Percentiles rank a stretch among this genome's conserved stretches.
Conservation (phyloP, 306 rosid species). For the Prunus davidiana region DNA sequence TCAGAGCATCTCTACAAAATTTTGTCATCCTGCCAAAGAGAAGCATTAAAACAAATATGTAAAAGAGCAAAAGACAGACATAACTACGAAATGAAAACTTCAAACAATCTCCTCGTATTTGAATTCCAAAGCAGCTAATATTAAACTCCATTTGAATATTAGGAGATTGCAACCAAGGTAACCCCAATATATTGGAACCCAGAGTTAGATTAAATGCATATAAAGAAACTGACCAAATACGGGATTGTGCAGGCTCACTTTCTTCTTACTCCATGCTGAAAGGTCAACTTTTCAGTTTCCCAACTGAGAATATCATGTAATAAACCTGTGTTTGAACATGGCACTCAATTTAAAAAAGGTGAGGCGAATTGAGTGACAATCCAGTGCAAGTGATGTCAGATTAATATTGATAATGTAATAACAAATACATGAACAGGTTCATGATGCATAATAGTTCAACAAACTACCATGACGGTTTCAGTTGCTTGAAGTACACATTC, state of each 20-base stretch:
- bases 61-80: neutral
- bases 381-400: neutral
- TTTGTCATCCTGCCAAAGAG: neutral
- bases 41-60: neutral
- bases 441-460: neutral
- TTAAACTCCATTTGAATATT: neutral
- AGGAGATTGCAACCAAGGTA: neutral
- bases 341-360: neutral
- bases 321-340: neutral
- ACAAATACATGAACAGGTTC: neutral
- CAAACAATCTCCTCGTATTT: too few relatives aligned
- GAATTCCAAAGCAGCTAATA: neutral
- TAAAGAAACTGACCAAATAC: neutral
- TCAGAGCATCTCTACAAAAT: neutral
- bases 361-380: neutral
- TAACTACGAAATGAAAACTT: neutral
- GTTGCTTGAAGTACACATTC: neutral
- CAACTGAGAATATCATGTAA: neutral
- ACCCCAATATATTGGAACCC: neutral
- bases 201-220: neutral
- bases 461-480: neutral
- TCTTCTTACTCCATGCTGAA: constrained; percentile 53
- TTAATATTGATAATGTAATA: neutral
- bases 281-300: neutral
- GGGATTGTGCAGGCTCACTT: constrained; percentile 33